A percentile compares a stretch with the other conserved stretches of the same genome.
phyloP scores from a whole-genome alignment of 495 filamentous ascomycete genomes.

The Schizothecium vesticola region DNA sequence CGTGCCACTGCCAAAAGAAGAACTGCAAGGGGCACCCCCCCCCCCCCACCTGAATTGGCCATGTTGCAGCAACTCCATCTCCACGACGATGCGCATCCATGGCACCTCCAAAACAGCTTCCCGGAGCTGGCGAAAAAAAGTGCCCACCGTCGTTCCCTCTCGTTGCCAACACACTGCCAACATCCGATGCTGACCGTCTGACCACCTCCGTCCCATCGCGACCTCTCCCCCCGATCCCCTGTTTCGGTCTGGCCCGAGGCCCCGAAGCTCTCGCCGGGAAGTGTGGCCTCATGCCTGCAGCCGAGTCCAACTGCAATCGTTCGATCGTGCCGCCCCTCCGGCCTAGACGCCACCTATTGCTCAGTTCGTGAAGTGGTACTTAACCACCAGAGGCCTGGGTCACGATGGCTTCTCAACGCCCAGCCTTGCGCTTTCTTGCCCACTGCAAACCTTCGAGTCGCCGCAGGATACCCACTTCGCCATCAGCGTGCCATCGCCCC shows the following conservation, averaged over 20 bases:
- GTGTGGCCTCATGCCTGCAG: slow-evolving; percentile 2
- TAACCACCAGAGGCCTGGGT: background rate
- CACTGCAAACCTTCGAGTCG: background rate
- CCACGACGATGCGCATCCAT: background rate
- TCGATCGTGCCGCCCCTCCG: background rate
- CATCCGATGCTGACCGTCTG: slow-evolving; percentile 24
- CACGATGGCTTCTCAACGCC: background rate
- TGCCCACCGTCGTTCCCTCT: background rate
- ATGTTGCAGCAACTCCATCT: slow-evolving; percentile 1
- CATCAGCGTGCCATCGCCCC: slow-evolving; percentile 10
- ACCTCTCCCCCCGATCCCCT: background rate
- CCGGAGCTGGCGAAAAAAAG: background rate
- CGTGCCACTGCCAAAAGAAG: background rate
- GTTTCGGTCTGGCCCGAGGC: slow-evolving; percentile 10
- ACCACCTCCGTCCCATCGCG: slow-evolving; percentile 20
- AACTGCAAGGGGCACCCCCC: slow-evolving; percentile 8
- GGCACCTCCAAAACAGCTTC: background rate
- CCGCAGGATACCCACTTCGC: background rate
- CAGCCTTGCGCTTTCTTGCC: background rate
- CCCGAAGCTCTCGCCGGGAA: background rate
- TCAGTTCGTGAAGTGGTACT: background rate
- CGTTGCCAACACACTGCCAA: slow-evolving; percentile 3
- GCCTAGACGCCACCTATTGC: background rate
- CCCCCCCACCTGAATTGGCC: background rate
- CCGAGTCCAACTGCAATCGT: background rate